Conservation (phyloP, 2,329 filamentous ascomycete species). For the Aureobasidium sp. region DNA sequence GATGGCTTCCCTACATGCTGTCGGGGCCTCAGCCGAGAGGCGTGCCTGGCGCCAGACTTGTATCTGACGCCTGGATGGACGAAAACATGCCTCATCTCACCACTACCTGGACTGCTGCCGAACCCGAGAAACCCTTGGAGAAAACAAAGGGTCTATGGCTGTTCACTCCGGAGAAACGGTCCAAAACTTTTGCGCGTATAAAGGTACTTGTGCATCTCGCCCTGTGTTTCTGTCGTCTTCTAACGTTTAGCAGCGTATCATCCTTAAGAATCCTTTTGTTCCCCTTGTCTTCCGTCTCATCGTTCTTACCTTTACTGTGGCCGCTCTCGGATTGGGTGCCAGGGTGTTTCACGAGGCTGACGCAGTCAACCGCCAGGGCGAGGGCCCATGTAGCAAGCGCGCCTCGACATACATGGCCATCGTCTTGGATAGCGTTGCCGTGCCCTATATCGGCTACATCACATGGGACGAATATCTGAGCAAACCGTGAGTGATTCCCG, state of each 20-base stretch:
- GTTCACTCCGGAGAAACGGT: conserved; percentile 41
- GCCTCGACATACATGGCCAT: conserved; percentile 80
- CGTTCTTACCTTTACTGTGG: conserved; percentile 74
- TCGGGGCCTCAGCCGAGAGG: conserved; percentile 30
- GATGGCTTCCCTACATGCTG: conserved; percentile 33
- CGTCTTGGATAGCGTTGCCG: conserved; percentile 77
- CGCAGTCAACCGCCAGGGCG: conserved; percentile 28
- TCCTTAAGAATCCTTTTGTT: conserved; percentile 76
- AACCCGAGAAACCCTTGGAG: conserved; percentile 44
- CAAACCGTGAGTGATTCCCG: conserved; percentile 51
- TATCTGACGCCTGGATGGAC: conserved; percentile 41
- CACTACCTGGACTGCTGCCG: conserved; percentile 48
- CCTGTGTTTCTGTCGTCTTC: background rate
- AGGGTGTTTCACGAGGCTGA: conserved; percentile 56
- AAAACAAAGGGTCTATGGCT: conserved; percentile 44
- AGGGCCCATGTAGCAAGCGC: conserved; percentile 34
- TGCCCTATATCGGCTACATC: conserved; percentile 88
- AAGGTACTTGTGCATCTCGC: conserved; percentile 34
- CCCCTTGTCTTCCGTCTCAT: conserved; percentile 76
- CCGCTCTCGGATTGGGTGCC: conserved; percentile 71
- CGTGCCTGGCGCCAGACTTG: conserved; percentile 28
- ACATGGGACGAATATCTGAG: conserved; percentile 95
- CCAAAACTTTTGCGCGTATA: conserved; percentile 52
- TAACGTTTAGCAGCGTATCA: conserved; percentile 40
- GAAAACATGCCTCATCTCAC: conserved; percentile 43